Base-by-base conservation (phyloP, 1,139 yeast genomes). In the Blastobotrys indianensis region DNA sequence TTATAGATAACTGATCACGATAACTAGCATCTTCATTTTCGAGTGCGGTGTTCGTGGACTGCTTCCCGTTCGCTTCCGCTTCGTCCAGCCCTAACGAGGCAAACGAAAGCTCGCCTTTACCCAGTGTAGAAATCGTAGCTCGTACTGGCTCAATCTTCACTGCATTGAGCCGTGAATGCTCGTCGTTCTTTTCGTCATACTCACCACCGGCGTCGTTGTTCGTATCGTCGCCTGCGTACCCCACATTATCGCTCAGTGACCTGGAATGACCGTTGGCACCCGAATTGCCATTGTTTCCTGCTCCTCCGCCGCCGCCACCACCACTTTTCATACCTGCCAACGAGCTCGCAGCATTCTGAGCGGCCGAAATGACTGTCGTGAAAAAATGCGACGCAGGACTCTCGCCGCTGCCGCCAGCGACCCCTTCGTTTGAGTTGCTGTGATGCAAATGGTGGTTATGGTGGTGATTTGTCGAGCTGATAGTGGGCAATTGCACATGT, bases 31-130 rank as follows among this genome's bases (percentile, higher is more conserved):
- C 23, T 29, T 38, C 12, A 12, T 17, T 20, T 4, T 13, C 41
- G n/a, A 25, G n/a, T n/a, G n/a, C 25, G 6, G 25, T 20, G 7
- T 20, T 20, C 25, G 7, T 4, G 7, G 25, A 20, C 32, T 17
- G 29, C 34, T 36, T 20, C 32, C 30, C 35, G 15, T 15, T 28
- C 39, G 36, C 43, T 37, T 47, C 39, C 36, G 51, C 55, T 9
- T 53, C 57, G 35, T 47, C 54, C 44, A 68, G 66, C 11, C 75
- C 77, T 45, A 81, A 71, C 37, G 77, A 76, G 43, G 77, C 82
- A 13, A 87, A 65, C 0, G 82, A 72, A 44, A 87, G 68, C 49
- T 80, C 79, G 1, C 95, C 95, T 47, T 74, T 71, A 1, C 95
- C 95, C 53, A 86, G 62, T 0, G 94, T 79, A 75, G 32, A 79